phyloP scores from a whole-genome alignment of 139 green algal genomes.

The Chlorella ohadii region DNA sequence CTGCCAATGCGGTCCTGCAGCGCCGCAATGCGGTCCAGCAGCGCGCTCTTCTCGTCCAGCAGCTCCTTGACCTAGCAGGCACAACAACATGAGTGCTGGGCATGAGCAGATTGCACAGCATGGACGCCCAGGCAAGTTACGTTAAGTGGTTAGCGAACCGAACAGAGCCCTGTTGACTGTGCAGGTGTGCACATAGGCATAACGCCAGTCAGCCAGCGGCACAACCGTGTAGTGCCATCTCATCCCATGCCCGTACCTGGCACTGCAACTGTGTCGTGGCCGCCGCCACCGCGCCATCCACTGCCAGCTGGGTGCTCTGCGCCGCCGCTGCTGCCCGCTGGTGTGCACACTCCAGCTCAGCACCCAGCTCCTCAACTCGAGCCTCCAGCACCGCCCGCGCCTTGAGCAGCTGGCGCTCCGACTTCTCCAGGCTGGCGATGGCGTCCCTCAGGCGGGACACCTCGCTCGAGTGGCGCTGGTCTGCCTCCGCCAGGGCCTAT shows the following conservation, averaged over 20 bases:
- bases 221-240: too few species aligned
- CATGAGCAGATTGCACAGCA: too few species aligned
- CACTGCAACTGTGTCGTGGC: not conserved
- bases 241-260: not conserved
- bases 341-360: not conserved
- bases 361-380: not conserved
- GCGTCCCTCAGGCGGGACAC: not conserved
- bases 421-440: not conserved
- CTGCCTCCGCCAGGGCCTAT: not conserved
- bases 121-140: too few species aligned
- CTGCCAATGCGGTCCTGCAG: slow-evolving; percentile 12
- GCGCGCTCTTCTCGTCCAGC: slow-evolving; percentile 3
- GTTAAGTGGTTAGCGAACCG: too few species aligned
- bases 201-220: too few species aligned
- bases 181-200: too few species aligned
- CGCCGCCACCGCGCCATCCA: not conserved
- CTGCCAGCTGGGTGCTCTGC: not conserved
- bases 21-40: not conserved
- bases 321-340: not conserved
- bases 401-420: slow-evolving; percentile 22
- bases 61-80: slow-evolving; percentile 9
- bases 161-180: too few species aligned
- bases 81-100: too few species aligned
- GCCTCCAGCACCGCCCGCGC: not conserved
- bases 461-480: not conserved